Base-by-base conservation (phyloP, 2,329 filamentous ascomycete genomes). In the Paecilomyces sp. region DNA sequence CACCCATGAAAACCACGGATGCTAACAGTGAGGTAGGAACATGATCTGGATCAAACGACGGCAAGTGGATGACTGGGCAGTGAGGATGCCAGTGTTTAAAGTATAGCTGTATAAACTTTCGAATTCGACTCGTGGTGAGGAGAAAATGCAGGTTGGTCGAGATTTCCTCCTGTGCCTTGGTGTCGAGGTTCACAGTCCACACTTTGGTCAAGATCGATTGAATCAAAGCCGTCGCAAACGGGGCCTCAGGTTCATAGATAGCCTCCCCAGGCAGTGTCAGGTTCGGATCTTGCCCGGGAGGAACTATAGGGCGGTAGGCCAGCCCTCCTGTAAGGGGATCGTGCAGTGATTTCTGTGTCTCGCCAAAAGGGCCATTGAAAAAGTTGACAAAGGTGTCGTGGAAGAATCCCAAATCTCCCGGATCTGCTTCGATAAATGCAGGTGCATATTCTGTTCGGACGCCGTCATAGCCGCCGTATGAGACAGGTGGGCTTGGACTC, bases 81-180 rank as follows among this genome's bases (percentile, higher is more conserved):
- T 77, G 78, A 2, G 72, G 72, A 34, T 81, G 77, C 73, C 78
- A 80, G 59, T 74, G 75, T 41, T 73, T 72, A 59, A 80, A 80
- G 58, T 79, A 81, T 2, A 78, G 65, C 1, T 67, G 65, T 3
- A 77, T 64, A 58, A 76, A 79, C 60, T 74, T 78, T 13, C 71
- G 70, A 33, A 79, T 77, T 28, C 72, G 73, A 0, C 70, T 69
- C 1, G 76, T 75, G 0, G 73, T 77, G 33, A 79, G 67, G 9
- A 80, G 62, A 53, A 72, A 77, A 30, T 72, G 73, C 3, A 78
- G 65, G 41, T 74, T 71, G 9, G 70, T 65, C 4, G 74, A 74
- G 13, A 80, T 66, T 55, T 77, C 74, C 25, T 75, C 71, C 31
- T 78, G 74, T 3, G 72, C 64, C 31, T 76, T 74, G 3, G 68